A percentile compares a stretch with the other conserved stretches of the same genome.
phyloP scores from a whole-genome alignment of 2,329 filamentous ascomycete genomes.

The Cladobotryum protrusum region DNA sequence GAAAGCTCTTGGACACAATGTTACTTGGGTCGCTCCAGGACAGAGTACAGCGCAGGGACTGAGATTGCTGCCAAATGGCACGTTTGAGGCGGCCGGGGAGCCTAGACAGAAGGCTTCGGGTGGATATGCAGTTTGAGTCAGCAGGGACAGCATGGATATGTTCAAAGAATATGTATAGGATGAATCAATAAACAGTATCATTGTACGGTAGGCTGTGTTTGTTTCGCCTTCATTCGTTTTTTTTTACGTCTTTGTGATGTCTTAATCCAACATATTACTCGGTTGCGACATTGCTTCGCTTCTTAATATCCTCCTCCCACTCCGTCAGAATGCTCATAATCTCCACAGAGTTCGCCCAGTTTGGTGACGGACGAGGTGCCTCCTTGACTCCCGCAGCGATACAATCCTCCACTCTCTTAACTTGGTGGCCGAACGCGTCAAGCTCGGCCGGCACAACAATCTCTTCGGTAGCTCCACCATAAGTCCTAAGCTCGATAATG shows the following conservation, averaged over 20 bases:
- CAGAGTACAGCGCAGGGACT: slow-evolving; percentile 69
- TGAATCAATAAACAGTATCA: neutral
- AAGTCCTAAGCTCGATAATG: slow-evolving; percentile 19
- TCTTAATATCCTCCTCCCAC: slow-evolving; percentile 18
- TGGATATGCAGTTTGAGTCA: slow-evolving; percentile 46
- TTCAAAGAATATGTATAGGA: too few relatives aligned
- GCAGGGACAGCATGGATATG: neutral
- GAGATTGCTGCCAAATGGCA: slow-evolving; percentile 53
- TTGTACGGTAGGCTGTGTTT: too few relatives aligned
- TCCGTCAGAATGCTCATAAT: slow-evolving; percentile 22
- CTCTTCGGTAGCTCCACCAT: slow-evolving; percentile 16
- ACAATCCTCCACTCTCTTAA: slow-evolving; percentile 19
- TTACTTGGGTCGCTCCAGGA: slow-evolving; percentile 62
- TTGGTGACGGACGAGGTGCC: slow-evolving; percentile 19
- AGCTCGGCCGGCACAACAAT: slow-evolving; percentile 16
- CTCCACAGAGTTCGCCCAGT: slow-evolving; percentile 19
- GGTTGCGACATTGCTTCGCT: neutral
- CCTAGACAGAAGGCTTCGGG: slow-evolving; percentile 72
- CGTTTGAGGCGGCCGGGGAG: slow-evolving; percentile 76
- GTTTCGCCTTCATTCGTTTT: neutral
- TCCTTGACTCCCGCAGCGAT: slow-evolving; percentile 15
- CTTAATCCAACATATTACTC: neutral
- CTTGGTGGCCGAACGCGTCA: slow-evolving; percentile 21
- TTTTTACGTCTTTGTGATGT: neutral
- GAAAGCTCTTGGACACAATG: slow-evolving; percentile 62